Conservation (phyloP, 192 early-diverging fungal genomes). For the Backusella macrospora region DNA sequence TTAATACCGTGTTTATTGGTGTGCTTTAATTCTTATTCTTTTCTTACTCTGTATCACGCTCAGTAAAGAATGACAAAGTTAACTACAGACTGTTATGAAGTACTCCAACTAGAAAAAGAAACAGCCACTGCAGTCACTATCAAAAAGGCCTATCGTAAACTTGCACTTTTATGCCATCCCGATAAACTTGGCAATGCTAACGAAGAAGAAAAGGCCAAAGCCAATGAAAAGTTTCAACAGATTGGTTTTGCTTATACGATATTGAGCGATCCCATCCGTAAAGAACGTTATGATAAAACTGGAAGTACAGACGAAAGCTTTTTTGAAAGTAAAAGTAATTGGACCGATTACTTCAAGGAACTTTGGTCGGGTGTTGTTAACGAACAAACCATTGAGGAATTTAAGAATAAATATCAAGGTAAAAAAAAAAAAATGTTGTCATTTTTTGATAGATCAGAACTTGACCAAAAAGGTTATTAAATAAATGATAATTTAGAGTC, state of each 20-base stretch:
- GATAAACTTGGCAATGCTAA: constrained; percentile 72
- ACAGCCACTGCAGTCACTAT: constrained; percentile 72
- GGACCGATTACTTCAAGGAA: constrained; percentile 83
- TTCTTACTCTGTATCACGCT: background rate
- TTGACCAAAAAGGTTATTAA: too few relatives aligned
- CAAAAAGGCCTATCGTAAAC: constrained; percentile 86
- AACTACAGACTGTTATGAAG: constrained; percentile 17
- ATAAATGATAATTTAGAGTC: constrained; percentile 68
- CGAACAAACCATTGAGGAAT: constrained; percentile 74
- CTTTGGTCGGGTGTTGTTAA: constrained; percentile 75
- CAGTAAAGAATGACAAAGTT: constrained; percentile 8
- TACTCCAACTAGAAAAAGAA: constrained; percentile 27
- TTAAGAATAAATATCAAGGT: constrained; percentile 72
- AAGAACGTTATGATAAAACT: constrained; percentile 75
- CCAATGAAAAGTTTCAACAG: constrained; percentile 74
- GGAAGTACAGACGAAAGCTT: constrained; percentile 54
- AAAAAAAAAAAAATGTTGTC: background rate
- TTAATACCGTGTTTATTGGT: background rate
- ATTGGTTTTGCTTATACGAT: constrained; percentile 77
- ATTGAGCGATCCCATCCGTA: constrained; percentile 66
- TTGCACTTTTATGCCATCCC: constrained; percentile 88
- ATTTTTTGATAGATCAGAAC: too few relatives aligned
- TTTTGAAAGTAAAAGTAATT: constrained; percentile 57
- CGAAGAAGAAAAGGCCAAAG: constrained; percentile 60
- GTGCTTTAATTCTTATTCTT: background rate